phyloP scores from a whole-genome alignment of 2,329 filamentous ascomycete species.

The Cordyceps farinosa region DNA sequence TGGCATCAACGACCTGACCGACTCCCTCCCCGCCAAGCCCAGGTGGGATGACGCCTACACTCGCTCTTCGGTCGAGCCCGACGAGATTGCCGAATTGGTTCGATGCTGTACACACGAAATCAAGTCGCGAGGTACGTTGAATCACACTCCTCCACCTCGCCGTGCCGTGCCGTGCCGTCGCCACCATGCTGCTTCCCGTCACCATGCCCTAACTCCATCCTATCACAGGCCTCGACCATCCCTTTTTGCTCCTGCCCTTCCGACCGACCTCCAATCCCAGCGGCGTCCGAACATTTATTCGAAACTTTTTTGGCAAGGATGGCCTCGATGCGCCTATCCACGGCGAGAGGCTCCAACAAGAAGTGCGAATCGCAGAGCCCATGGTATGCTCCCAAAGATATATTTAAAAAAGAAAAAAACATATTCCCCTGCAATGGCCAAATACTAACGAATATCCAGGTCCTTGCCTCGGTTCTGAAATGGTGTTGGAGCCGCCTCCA shows the following conservation, averaged over 20 bases:
- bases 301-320: slow-evolving; percentile 80
- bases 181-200: background rate
- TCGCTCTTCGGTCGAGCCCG: slow-evolving; percentile 75
- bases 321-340: slow-evolving; percentile 60
- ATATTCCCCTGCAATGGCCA: slow-evolving; percentile 19
- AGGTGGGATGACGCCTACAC: slow-evolving; percentile 86
- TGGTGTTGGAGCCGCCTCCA: slow-evolving; percentile 97
- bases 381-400: slow-evolving; percentile 57
- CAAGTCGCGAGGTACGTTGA: slow-evolving; percentile 77
- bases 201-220: background rate
- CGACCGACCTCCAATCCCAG: slow-evolving; percentile 89
- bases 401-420: background rate
- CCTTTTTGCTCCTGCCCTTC: slow-evolving; percentile 91
- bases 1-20: slow-evolving; percentile 45
- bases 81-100: slow-evolving; percentile 87
- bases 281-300: slow-evolving; percentile 85
- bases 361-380: slow-evolving; percentile 87
- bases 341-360: slow-evolving; percentile 72
- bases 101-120: slow-evolving; percentile 83
- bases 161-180: slow-evolving; percentile 18
- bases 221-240: slow-evolving; percentile 72
- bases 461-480: slow-evolving; percentile 89
- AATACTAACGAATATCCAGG: slow-evolving; percentile 47
- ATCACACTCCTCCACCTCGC: slow-evolving; percentile 11
- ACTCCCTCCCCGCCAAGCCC: slow-evolving; percentile 62